These are phyloP conservation scores for Thelonectria discophora DNA, from an alignment of 2,329 filamentous ascomycete genomes.

Conservation along the genomic window DNA sequence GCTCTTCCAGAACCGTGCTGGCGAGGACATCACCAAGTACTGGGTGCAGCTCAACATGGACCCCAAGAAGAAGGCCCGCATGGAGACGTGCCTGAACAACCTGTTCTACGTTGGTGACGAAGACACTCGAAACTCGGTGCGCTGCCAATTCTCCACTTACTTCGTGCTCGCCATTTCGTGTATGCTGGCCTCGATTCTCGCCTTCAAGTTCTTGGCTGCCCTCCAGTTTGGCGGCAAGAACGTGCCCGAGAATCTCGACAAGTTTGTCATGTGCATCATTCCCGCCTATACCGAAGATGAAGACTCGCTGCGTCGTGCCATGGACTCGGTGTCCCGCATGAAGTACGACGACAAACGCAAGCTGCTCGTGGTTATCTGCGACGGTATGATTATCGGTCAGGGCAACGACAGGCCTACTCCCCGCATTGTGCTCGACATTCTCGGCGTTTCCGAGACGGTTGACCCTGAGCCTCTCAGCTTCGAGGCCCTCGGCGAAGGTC, in stretches of 20 bases:
- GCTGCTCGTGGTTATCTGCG: slow-evolving; percentile 89
- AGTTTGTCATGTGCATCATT: slow-evolving; percentile 97
- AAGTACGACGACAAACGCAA: slow-evolving; percentile 98
- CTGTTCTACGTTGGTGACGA: slow-evolving; percentile 93
- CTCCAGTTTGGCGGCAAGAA: slow-evolving; percentile 94
- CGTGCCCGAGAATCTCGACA: slow-evolving; percentile 93
- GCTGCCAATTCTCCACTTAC: slow-evolving; percentile 89
- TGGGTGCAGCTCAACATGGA: slow-evolving; percentile 77
- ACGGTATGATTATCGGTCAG: slow-evolving; percentile 99
- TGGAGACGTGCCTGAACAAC: slow-evolving; percentile 88
- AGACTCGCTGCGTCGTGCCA: slow-evolving; percentile 93
- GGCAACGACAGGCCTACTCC: slow-evolving; percentile 97
- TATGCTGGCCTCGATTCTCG: slow-evolving; percentile 81
- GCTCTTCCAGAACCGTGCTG: slow-evolving; percentile 80
- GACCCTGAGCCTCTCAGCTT: slow-evolving; percentile 97
- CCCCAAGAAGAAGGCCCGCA: slow-evolving; percentile 65
- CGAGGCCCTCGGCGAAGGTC: slow-evolving; percentile 92
- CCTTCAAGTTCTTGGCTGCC: slow-evolving; percentile 96
- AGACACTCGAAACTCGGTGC: slow-evolving; percentile 86
- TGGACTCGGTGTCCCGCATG: slow-evolving; percentile 95
- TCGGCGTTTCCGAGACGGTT: slow-evolving; percentile 91
- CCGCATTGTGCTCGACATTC: slow-evolving; percentile 94
- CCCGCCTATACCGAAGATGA: slow-evolving; percentile 99
- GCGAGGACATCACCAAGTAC: slow-evolving; percentile 82
- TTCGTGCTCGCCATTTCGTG: slow-evolving; percentile 87